phyloP scores from a whole-genome alignment of 192 early-diverging fungal genomes.

The Coemansia sp. region DNA sequence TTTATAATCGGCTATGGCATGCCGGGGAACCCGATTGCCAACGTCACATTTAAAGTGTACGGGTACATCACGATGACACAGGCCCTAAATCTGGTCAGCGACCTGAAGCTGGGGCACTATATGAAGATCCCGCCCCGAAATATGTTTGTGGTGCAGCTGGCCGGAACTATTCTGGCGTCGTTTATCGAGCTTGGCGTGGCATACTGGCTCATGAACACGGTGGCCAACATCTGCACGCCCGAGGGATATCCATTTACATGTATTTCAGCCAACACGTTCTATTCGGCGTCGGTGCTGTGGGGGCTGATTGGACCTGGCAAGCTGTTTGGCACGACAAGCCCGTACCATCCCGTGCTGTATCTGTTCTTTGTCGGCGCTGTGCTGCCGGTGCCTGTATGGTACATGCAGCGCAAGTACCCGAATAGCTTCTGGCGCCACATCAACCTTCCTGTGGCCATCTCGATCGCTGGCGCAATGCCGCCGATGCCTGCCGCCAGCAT shows the following conservation, averaged over 20 bases:
- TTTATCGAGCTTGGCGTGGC: constrained; percentile 70
- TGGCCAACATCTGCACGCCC: constrained; percentile 61
- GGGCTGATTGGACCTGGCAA: constrained; percentile 74
- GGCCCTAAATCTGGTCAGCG: constrained; percentile 66
- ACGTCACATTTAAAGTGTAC: constrained; percentile 85
- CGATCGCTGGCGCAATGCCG: constrained; percentile 62
- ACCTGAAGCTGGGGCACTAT: constrained; percentile 77
- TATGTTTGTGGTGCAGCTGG: constrained; percentile 77
- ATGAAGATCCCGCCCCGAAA: constrained; percentile 82
- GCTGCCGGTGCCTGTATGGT: constrained; percentile 70
- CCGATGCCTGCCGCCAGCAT: constrained; percentile 64
- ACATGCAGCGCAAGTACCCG: constrained; percentile 64
- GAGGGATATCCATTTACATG: constrained; percentile 69
- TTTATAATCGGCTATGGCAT: constrained; percentile 79
- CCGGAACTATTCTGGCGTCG: constrained; percentile 68
- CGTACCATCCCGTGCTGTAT: constrained; percentile 55
- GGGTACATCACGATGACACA: constrained; percentile 81
- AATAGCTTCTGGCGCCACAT: constrained; percentile 61
- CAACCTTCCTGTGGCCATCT: constrained; percentile 69
- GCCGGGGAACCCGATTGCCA: constrained; percentile 79
- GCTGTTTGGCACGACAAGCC: constrained; percentile 62
- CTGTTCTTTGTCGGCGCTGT: constrained; percentile 65
- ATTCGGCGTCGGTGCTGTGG: constrained; percentile 76
- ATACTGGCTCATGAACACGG: constrained; percentile 65
- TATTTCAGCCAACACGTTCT: constrained; percentile 61